Evolutionary conservation across 78 protist genomes (phyloP), one percentile per base, ranked within the genome.

Genomic region (Anaeramoeba ignava): DNA sequence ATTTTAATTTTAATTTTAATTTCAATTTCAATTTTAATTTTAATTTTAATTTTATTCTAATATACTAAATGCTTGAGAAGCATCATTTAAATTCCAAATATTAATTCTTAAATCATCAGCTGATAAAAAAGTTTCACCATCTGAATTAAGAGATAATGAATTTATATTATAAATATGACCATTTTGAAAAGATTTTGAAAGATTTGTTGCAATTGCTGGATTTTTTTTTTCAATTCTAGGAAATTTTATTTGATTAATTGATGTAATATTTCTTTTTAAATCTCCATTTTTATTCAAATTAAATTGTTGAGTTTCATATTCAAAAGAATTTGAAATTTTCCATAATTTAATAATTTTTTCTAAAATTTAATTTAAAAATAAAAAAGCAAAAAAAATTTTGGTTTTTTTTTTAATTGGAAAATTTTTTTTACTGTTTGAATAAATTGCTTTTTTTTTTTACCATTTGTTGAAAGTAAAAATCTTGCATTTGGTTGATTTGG

Each of bases 91-190:
- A 84, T 95, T 89, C 99, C 99, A 98, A 27, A 98, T 85, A 80
- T 97, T 96, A 73, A 98, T 91, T 12, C 98, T 83, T 54, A 98
- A 88, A 73, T 98, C 99, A 68, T 98, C 99, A 31, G 97, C 90
- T 0, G 97, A 92, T 41, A 96, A 38, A 89, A 85, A 96, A 31
- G 86, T 78, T 86, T 94, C 97, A 33, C 82, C 84, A 80, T 95
- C 96, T 33, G 83, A 36, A 17, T 3, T 31, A 23, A 81, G 78
- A n/a, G 79, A 81, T 39, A 86, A 17, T n/a, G 84, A 79, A 90
- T 98, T 96, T 86, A 98, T 95, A 89, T 97, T 96, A 82, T 96
- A 97, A 37, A 97, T 94, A 86, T 97, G 99, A 0, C 93, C 99
- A 87, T 94, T 94, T 73, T 91, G 91, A 80, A 80, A 98, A 38